Percentiles rank a stretch among this genome's conserved stretches.
These are phyloP conservation scores for Recurvomyces mirabilis DNA, from an alignment of 495 filamentous ascomycete genomes.

Conservation along the genomic window DNA sequence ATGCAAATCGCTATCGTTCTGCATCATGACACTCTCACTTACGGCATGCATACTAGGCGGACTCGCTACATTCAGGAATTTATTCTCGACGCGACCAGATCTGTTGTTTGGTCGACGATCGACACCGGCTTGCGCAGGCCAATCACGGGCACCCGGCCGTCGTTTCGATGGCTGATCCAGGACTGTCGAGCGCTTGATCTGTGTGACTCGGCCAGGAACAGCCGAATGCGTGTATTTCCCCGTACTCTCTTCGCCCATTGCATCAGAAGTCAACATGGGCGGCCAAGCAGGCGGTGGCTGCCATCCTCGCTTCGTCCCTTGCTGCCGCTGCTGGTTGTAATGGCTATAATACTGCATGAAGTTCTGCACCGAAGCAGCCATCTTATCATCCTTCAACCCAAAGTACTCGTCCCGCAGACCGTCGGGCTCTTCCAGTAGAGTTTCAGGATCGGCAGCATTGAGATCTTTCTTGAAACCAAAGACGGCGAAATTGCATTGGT, in stretches of 20 bases:
- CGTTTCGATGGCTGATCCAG: neutral
- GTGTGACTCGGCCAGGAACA: neutral
- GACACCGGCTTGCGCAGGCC: neutral
- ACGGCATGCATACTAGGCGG: neutral
- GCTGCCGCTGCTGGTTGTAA: conserved; percentile 5
- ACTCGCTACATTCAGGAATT: neutral
- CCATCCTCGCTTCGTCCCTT: conserved; percentile 5
- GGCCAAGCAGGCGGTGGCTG: conserved; percentile 20
- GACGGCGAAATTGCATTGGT: conserved; percentile 94
- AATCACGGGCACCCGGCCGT: neutral
- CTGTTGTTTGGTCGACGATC: neutral
- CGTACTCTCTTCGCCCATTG: conserved; percentile 1
- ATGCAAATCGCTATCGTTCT: conserved; percentile 5
- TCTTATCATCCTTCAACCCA: conserved; percentile 89
- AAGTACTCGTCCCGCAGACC: conserved; percentile 87
- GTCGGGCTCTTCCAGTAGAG: conserved; percentile 33
- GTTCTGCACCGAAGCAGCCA: conserved; percentile 86
- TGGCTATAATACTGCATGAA: conserved; percentile 78
- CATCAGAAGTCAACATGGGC: conserved; percentile 7
- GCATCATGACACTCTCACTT: conserved; percentile 10
- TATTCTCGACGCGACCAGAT: neutral
- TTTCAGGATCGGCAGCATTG: conserved; percentile 38
- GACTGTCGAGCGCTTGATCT: neutral
- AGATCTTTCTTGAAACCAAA: conserved; percentile 88
- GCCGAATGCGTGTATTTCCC: neutral